Percentiles rank a stretch among this genome's conserved stretches.
Evolutionary conservation across 306 rosid species (phyloP).

Genomic region (Vigna hirtella): DNA sequence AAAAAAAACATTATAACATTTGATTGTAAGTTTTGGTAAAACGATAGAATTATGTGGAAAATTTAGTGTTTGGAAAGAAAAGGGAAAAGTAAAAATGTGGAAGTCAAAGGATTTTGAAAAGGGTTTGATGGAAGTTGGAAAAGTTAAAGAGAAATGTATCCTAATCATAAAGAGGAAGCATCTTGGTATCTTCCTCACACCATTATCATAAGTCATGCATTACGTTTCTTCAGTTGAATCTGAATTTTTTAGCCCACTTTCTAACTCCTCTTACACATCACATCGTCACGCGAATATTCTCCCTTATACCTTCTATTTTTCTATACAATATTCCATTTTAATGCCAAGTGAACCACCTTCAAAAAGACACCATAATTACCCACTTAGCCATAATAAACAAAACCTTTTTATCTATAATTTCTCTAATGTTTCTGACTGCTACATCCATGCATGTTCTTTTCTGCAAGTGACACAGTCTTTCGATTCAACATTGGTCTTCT

Average conservation of each 20-base stretch:
- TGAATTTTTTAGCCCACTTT: not conserved
- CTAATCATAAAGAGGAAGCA: slow-evolving; percentile 15
- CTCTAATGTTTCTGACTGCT: slow-evolving; percentile 33
- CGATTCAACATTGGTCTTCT: not conserved
- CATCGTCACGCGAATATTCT: not conserved
- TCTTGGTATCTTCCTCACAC: slow-evolving; percentile 54
- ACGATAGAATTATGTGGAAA: not conserved
- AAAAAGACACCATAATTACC: not conserved
- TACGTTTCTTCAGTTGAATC: slow-evolving; percentile 34
- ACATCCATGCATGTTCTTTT: not conserved
- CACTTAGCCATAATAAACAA: not conserved
- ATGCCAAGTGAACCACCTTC: not conserved
- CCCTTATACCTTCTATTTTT: not conserved
- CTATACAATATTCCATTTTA: not conserved
- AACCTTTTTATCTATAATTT: not conserved
- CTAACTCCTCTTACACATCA: not conserved
- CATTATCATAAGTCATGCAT: slow-evolving; percentile 33
- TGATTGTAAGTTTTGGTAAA: too few species aligned
- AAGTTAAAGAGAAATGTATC: too few species aligned
- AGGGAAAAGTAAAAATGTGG: not conserved
- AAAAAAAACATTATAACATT: not conserved
- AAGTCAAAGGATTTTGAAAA: slow-evolving; percentile 45
- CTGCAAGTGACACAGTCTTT: not conserved
- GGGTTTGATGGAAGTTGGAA: not conserved
- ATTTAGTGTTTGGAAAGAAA: not conserved